A percentile compares a stretch with the other conserved stretches of the same genome.
Conservation (phyloP, 768 basidiomycete species). For the Naganishia vaughanmartiniae region DNA sequence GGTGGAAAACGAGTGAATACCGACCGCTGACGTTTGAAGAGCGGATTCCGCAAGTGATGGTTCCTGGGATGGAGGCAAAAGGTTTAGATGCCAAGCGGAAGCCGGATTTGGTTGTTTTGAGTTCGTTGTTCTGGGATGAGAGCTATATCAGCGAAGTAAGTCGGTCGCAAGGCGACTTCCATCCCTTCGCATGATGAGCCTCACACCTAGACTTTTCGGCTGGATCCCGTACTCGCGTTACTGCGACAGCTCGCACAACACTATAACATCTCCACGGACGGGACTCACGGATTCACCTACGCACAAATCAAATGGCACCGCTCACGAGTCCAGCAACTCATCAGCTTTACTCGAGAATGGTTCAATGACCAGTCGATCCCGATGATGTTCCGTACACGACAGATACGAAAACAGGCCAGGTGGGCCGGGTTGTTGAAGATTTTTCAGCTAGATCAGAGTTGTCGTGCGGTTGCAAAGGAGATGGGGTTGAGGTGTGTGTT, state of each 20-base stretch:
- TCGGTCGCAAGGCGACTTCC: neutral
- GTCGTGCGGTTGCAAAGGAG: slow-evolving; percentile 32
- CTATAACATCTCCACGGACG: slow-evolving; percentile 1
- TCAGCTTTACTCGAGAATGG: slow-evolving; percentile 27
- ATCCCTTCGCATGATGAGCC: neutral
- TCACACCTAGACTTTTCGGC: too few species aligned
- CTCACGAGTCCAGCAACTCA: slow-evolving; percentile 28
- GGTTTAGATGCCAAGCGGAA: slow-evolving; percentile 5
- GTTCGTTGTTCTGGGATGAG: slow-evolving; percentile 40
- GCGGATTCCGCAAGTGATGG: slow-evolving; percentile 33
- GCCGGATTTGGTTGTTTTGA: slow-evolving; percentile 34
- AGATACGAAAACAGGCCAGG: slow-evolving; percentile 28
- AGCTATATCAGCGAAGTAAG: slow-evolving; percentile 35
- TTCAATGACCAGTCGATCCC: slow-evolving; percentile 26
- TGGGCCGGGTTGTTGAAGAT: slow-evolving; percentile 34
- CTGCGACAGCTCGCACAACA: neutral
- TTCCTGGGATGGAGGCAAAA: slow-evolving; percentile 28
- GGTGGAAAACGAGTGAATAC: slow-evolving; percentile 23
- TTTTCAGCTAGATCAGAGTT: slow-evolving; percentile 35
- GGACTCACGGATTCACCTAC: slow-evolving; percentile 29
- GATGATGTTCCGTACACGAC: slow-evolving; percentile 36
- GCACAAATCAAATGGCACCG: slow-evolving; percentile 36
- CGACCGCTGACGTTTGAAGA: slow-evolving; percentile 36
- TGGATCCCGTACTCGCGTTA: too few species aligned
- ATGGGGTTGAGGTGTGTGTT: slow-evolving; percentile 31